phyloP scores from a whole-genome alignment of 1,284 basidiomycete species.

The Sporisorium scitamineum region DNA sequence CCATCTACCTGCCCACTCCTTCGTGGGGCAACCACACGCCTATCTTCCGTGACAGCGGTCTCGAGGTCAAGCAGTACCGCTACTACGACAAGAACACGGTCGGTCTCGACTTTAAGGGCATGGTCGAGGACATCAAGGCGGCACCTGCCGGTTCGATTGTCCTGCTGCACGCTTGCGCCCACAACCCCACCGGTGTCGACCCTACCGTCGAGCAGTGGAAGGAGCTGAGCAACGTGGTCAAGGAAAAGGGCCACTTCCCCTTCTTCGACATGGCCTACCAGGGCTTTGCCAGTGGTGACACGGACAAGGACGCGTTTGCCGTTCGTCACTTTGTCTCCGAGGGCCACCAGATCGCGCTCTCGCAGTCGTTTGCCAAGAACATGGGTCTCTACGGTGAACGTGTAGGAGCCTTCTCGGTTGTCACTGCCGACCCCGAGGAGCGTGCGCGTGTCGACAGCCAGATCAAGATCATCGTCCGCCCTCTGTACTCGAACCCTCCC shows the following conservation, averaged over 20 bases:
- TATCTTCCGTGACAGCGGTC: constrained; percentile 81
- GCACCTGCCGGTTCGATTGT: constrained; percentile 72
- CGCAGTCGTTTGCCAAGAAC: constrained; percentile 69
- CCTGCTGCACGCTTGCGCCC: constrained; percentile 73
- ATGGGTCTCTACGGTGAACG: constrained; percentile 70
- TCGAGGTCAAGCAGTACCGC: constrained; percentile 90
- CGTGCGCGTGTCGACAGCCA: constrained; percentile 67
- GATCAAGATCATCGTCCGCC: constrained; percentile 91
- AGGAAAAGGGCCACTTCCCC: constrained; percentile 86
- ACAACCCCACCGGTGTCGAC: constrained; percentile 72
- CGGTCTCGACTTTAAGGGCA: constrained; percentile 68
- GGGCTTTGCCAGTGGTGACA: constrained; percentile 68
- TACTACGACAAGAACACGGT: constrained; percentile 70
- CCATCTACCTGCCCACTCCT: constrained; percentile 91
- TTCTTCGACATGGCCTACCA: constrained; percentile 94
- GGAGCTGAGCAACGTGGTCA: constrained; percentile 65
- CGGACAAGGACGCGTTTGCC: constrained; percentile 67
- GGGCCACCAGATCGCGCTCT: constrained; percentile 64
- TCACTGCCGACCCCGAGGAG: constrained; percentile 66
- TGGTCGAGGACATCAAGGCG: constrained; percentile 68
- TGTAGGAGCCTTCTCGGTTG: constrained; percentile 64
- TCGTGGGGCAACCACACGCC: constrained; percentile 98
- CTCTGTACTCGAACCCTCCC: constrained; percentile 98
- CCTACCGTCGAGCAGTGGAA: constrained; percentile 68
- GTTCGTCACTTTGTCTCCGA: constrained; percentile 70